A percentile compares a stretch with the other conserved stretches of the same genome.
These are phyloP conservation scores for Durusdinium trenchii DNA, from an alignment of 73 alveolate genomes.

Conservation along the genomic window DNA sequence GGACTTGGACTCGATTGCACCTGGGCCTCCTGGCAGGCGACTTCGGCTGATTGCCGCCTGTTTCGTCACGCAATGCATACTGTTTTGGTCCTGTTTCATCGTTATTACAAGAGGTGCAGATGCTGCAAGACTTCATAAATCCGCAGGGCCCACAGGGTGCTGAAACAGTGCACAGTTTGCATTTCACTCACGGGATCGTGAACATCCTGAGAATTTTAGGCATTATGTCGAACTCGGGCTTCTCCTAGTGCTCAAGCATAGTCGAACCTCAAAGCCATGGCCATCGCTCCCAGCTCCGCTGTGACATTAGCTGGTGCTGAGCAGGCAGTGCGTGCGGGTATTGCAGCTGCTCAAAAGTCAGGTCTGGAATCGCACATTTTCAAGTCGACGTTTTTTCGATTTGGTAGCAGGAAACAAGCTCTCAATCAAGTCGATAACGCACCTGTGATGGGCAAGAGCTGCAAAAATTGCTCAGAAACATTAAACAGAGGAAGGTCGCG, in stretches of 20 bases:
- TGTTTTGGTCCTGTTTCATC: background rate
- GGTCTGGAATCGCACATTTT: background rate
- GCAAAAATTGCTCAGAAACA: background rate
- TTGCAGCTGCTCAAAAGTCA: constrained; percentile 83
- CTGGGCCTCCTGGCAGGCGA: constrained; percentile 79
- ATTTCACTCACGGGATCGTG: no score
- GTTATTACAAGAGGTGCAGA: constrained; percentile 30
- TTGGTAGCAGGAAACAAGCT: background rate
- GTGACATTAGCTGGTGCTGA: constrained; percentile 86
- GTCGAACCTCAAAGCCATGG: constrained; percentile 60
- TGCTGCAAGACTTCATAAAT: constrained; percentile 30
- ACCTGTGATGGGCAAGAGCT: background rate
- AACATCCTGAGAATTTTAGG: no score
- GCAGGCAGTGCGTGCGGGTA: constrained; percentile 90
- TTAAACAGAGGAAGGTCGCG: no score
- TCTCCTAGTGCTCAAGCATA: background rate
- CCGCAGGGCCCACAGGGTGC: constrained; percentile 23
- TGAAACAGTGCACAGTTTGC: no score
- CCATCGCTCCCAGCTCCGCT: constrained; percentile 80
- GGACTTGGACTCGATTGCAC: constrained; percentile 94
- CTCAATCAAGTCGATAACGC: background rate
- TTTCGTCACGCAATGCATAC: background rate
- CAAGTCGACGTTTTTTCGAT: background rate
- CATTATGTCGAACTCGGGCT: no score
- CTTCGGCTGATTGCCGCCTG: background rate